Evolutionary conservation across 176 grass and related monocot species (phyloP).

Genomic region (Phoenix roebelenii): DNA sequence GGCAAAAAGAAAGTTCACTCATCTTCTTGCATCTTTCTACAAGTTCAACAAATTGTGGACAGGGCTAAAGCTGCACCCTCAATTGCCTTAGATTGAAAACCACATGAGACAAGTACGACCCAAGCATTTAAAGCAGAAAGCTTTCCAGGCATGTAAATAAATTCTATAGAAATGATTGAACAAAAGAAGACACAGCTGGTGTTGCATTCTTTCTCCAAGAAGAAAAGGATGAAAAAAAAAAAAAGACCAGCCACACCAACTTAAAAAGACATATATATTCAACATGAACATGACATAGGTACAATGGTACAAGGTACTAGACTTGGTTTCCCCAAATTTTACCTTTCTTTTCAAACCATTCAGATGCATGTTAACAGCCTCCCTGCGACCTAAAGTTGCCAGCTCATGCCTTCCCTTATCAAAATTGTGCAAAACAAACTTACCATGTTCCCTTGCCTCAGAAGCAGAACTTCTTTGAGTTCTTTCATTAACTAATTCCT

Average conservation of each 20-base stretch:
- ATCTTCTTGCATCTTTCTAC: not conserved
- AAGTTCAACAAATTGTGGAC: not conserved
- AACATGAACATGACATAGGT: conserved; percentile 22
- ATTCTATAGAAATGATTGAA: too few species aligned
- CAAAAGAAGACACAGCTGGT: not conserved
- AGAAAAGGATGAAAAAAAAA: conserved; percentile 1
- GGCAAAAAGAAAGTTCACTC: not conserved
- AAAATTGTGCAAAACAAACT: conserved; percentile 30
- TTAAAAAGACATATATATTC: conserved; percentile 26
- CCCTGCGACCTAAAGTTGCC: conserved; percentile 23
- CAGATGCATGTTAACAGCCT: conserved; percentile 37
- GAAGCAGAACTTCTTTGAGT: conserved; percentile 21
- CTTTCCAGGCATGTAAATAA: too few species aligned
- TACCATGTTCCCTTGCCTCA: conserved; percentile 32
- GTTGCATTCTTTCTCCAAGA: conserved; percentile 9
- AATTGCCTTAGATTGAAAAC: too few species aligned
- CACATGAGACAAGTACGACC: too few species aligned
- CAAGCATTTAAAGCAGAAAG: too few species aligned
- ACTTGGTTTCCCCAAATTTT: conserved; percentile 56
- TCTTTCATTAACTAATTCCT: conserved; percentile 27
- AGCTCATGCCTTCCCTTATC: conserved; percentile 34
- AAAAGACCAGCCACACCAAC: conserved; percentile 14
- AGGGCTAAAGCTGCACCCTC: too few species aligned
- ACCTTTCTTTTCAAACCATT: conserved; percentile 71
- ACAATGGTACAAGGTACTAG: conserved; percentile 34